Evolutionary conservation across 768 basidiomycete genomes (phyloP), one percentile per base, ranked within the genome.

Genomic region (Naganishia vishniacii): DNA sequence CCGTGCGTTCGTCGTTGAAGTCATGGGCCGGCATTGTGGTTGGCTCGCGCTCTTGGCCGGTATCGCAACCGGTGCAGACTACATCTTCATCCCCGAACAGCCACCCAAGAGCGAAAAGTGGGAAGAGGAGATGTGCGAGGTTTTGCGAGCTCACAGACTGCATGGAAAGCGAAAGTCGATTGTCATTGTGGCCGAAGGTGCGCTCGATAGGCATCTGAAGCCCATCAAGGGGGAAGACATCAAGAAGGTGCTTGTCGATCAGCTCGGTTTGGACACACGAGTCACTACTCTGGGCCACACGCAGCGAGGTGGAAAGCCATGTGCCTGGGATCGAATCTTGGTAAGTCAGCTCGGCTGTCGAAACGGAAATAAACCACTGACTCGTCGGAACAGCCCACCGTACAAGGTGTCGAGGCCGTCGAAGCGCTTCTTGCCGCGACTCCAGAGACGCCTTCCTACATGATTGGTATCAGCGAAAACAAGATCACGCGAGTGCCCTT

Each of bases 21-120:
- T 98, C 59, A 99, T 98, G 95, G 95, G 95, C n/a, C 81, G 94
- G 62, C 90, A 98, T 75, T 98, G 95, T 77, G 95, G 95, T n/a
- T 99, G 95, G 95, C 81, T 98, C 18, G 92, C 95, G 2, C 81
- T 98, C 25, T 82, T 92, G 72, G 95, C 92, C 12, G 92, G 88
- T 66, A 87, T 97, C 53, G 89, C 88, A 15, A 81, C 80, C 49
- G 95, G 94, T 12, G 95, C 93, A 23, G 95, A 99, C 73, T 98
- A 92, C 75, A 84, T 98, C 69, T 98, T 98, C 79, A 95, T 99
- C 66, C 95, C 95, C 0, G 95, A 99, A 79, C 81, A 84, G 47
- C 95, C 94, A 26, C 92, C 94, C 0, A 79, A 81, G 63, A 78
- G 76, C 0, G 83, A 85, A 67, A 83, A 86, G 44, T 99, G 95